A percentile compares a stretch with the other conserved stretches of the same genome.
phyloP scores from a whole-genome alignment of 2,329 filamentous ascomycete genomes.

The Cyphellophora attinorum region DNA sequence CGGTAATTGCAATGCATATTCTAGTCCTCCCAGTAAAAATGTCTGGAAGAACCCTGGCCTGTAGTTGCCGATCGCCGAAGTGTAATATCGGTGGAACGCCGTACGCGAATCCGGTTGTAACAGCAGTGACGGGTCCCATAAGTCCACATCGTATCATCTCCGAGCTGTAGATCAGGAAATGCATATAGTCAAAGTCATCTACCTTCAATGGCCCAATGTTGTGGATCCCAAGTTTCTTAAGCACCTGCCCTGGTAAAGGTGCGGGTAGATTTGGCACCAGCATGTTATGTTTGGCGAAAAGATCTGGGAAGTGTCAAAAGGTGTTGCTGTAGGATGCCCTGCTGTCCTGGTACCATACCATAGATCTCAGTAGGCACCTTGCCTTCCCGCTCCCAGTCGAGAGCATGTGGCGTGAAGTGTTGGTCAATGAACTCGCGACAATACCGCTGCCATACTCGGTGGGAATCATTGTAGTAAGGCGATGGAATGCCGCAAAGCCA shows the following conservation, averaged over 20 bases:
- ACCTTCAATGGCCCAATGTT: conserved; percentile 55
- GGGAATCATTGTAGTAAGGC: no score
- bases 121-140: conserved; percentile 21
- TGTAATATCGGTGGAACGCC: conserved; percentile 23
- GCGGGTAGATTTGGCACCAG: no score
- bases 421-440: conserved; percentile 57
- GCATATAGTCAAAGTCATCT: conserved; percentile 30
- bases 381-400: conserved; percentile 63
- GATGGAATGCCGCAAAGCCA: no score
- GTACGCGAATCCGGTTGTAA: conserved; percentile 22
- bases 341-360: no score
- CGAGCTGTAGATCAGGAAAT: conserved; percentile 26
- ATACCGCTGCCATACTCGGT: no score
- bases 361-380: conserved; percentile 54
- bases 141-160: conserved; percentile 26
- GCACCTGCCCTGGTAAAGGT: conserved; percentile 48
- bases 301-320: no score
- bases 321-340: no score
- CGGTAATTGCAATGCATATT: conserved; percentile 54
- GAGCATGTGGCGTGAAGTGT: conserved; percentile 50
- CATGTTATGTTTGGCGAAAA: no score
- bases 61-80: conserved; percentile 21
- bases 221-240: conserved; percentile 60
- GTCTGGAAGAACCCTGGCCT: conserved; percentile 43
- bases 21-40: conserved; percentile 46